A percentile compares a stretch with the other conserved stretches of the same genome.
Evolutionary conservation across 1,284 basidiomycete genomes (phyloP).

Genomic region (Irpex lacteus): DNA sequence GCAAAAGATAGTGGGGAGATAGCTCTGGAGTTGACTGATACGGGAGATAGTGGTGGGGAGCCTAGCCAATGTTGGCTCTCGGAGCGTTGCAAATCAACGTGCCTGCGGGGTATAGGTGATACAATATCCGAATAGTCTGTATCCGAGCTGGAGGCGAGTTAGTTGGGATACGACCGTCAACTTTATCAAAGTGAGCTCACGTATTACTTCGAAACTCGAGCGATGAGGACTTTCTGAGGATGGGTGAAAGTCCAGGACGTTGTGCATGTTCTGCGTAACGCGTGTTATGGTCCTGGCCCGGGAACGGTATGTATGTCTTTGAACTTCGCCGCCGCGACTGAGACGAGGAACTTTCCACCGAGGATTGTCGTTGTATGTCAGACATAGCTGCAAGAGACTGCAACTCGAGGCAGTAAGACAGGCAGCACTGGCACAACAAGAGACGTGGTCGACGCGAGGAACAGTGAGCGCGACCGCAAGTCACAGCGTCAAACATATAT

Average conservation of each 20-base stretch:
- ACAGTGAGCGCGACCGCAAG: neutral
- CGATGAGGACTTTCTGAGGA: constrained; percentile 13
- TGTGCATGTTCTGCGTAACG: constrained; percentile 5
- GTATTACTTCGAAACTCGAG: constrained; percentile 21
- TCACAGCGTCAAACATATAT: neutral
- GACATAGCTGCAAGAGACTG: neutral
- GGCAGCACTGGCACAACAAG: neutral
- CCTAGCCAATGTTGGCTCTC: constrained; percentile 31
- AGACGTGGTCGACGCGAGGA: constrained; percentile 1
- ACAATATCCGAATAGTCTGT: constrained; percentile 25
- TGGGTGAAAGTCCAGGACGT: constrained; percentile 21
- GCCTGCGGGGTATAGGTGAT: constrained; percentile 29
- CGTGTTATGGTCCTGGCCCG: constrained; percentile 9
- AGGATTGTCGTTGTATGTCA: constrained; percentile 4
- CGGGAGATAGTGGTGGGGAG: constrained; percentile 26
- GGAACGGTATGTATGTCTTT: constrained; percentile 8
- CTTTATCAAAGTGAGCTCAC: constrained; percentile 15
- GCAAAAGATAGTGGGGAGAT: constrained; percentile 22
- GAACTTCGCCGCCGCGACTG: constrained; percentile 1
- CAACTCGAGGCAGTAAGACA: neutral
- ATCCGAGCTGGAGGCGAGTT: constrained; percentile 18
- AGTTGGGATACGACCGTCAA: neutral
- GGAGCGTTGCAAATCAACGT: constrained; percentile 27
- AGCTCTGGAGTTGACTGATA: constrained; percentile 22
- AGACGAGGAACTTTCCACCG: constrained; percentile 14